phyloP scores from a whole-genome alignment of 306 rosid species.

The Ormosia emarginata region DNA sequence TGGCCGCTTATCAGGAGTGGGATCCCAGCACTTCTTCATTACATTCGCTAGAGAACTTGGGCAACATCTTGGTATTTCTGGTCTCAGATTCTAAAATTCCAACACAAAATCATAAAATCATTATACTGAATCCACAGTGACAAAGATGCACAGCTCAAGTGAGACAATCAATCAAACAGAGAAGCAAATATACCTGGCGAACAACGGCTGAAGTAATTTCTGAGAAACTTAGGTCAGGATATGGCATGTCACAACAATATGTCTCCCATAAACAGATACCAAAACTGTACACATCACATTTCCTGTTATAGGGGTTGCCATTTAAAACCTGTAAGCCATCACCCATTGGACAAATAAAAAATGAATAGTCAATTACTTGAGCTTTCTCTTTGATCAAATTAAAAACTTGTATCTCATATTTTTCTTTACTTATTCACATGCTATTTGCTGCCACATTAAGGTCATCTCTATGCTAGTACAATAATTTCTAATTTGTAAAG shows the following conservation, averaged over 20 bases:
- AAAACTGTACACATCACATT: slow-evolving; percentile 95
- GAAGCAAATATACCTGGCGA: slow-evolving; percentile 65
- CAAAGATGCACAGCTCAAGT: neutral
- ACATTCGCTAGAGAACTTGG: slow-evolving; percentile 88
- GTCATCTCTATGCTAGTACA: neutral
- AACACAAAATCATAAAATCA: slow-evolving; percentile 14
- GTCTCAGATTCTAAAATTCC: slow-evolving; percentile 76
- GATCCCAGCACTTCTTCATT: slow-evolving; percentile 98
- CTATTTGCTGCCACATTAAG: neutral
- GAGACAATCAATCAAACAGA: neutral
- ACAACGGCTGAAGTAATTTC: slow-evolving; percentile 97
- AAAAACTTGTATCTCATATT: neutral
- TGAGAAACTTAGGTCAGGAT: slow-evolving; percentile 94
- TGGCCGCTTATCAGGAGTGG: slow-evolving; percentile 84
- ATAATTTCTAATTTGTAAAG: neutral
- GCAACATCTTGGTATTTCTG: slow-evolving; percentile 96
- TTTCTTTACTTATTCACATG: neutral
- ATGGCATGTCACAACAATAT: slow-evolving; percentile 99
- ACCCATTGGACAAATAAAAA: slow-evolving; percentile 22
- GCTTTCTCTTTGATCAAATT: slow-evolving; percentile 2
- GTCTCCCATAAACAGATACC: slow-evolving; percentile 96
- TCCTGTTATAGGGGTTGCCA: slow-evolving; percentile 96
- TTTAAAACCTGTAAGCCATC: slow-evolving; percentile 75
- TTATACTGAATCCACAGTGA: neutral
- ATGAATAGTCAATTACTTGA: slow-evolving; percentile 13